Conservation (phyloP, 345 rosid genomes). For the Rhizophora mangle region DNA sequence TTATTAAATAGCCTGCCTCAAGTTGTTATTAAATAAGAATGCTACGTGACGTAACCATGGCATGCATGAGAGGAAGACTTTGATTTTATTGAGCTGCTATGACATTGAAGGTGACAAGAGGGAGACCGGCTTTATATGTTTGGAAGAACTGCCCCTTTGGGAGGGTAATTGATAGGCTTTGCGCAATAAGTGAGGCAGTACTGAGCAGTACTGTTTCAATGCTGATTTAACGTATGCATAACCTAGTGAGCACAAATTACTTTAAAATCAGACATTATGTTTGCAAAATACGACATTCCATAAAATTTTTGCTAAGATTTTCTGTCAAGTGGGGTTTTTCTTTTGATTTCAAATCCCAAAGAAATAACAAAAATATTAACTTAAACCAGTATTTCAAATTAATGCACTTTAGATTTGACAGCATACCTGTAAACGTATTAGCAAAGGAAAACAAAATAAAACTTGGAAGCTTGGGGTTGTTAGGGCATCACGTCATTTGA, state of each 20-base stretch:
- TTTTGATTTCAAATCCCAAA: no score
- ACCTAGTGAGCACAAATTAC: background rate
- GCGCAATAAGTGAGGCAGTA: background rate
- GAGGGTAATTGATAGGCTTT: background rate
- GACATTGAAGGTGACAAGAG: background rate
- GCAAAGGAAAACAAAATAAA: no score
- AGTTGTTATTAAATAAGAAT: background rate
- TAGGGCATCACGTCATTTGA: background rate
- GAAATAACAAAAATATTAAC: no score
- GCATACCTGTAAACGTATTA: no score
- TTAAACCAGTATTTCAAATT: no score
- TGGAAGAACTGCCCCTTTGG: background rate
- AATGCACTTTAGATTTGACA: no score
- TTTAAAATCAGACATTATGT: no score
- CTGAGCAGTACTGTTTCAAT: no score
- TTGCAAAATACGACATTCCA: no score
- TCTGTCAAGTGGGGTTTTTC: no score
- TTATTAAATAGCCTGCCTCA: background rate
- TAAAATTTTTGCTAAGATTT: no score
- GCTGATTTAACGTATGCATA: background rate
- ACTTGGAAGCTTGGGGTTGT: background rate
- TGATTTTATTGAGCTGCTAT: background rate
- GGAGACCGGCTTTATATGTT: background rate
- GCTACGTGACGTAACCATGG: no score
- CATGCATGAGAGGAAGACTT: background rate